Base-by-base conservation (phyloP, 768 basidiomycete species). In the Pleurotus sapidus region DNA sequence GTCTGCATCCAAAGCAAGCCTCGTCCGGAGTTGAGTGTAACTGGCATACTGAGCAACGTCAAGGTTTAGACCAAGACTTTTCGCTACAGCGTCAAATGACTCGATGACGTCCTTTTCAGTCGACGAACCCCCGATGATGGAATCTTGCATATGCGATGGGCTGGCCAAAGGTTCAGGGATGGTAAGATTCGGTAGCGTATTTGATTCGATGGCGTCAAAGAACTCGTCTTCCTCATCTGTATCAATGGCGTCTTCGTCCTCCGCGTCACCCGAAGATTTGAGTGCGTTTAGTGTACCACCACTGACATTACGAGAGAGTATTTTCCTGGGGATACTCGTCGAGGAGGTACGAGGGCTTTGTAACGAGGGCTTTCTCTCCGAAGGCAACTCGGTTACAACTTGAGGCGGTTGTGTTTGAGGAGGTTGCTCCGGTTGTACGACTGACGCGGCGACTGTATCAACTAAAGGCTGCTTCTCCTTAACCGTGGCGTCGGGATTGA, bases 191-290 rank as follows among this genome's bases (percentile, higher is more conserved):
- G 91, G 90, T 0, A 95, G 72, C 42, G 78, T 84, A 47, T 89
- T 88, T 14, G 85, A 71, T 67, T 98, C 95, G 65, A 98, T 95
- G 27, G 96, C 95, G 68, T 98, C 96, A 67, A 96, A 98, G 72
- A 98, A 98, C 70, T 98, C 95, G 71, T 98, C 96, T 65, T 95
- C 90, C 43, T 92, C 90, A 64, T 91, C 89, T 1, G 88, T 89
- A 55, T 81, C 82, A 25, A 58, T 72, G 8, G 76, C 77, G 14
- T 71, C 71, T 3, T 71, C 70, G 14, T 65, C 59, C 8, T 59
- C 63, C 54, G 54, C 57, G 60, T 60, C 51, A 67, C 25, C 46
- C 56, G 15, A 63, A 11, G 51, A 53, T n/a, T 34, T 37, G 4
- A 23, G 15, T n/a, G 23, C 18, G 17, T 34, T 34, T 4, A 53